A percentile compares a stretch with the other conserved stretches of the same genome.
phyloP scores from a whole-genome alignment of 1,284 basidiomycete genomes.

The Cryptococcus floricola region DNA sequence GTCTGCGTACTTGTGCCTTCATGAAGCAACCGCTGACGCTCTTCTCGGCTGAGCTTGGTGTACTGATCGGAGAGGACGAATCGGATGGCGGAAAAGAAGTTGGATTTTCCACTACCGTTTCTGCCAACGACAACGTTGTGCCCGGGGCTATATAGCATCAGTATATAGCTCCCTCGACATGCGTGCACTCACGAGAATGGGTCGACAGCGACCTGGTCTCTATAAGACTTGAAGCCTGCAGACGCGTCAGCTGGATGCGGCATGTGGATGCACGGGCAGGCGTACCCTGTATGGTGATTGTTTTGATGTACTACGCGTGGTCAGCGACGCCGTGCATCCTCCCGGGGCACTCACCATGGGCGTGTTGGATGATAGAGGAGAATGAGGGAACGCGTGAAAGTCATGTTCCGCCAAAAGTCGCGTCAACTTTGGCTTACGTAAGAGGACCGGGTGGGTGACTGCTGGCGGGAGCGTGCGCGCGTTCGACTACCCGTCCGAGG shows the following conservation, averaged over 20 bases:
- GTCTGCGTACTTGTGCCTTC: constrained; percentile 85
- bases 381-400: background rate
- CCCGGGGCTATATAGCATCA: constrained; percentile 59
- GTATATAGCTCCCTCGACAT: background rate
- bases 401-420: constrained; percentile 2
- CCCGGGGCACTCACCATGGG: background rate
- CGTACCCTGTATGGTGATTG: constrained; percentile 76
- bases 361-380: background rate
- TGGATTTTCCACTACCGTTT: constrained; percentile 94
- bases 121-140: constrained; percentile 93
- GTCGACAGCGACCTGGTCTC: constrained; percentile 57
- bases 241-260: constrained; percentile 8
- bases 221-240: constrained; percentile 87
- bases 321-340: constrained; percentile 14
- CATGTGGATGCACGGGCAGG: constrained; percentile 23
- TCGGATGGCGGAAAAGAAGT: constrained; percentile 94
- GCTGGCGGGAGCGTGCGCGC: too few relatives aligned
- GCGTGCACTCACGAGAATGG: constrained; percentile 50
- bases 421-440: background rate
- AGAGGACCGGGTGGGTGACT: background rate
- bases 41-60: constrained; percentile 89
- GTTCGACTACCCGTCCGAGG: too few relatives aligned
- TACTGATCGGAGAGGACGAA: constrained; percentile 98
- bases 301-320: constrained; percentile 71
- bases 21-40: constrained; percentile 85